A percentile compares a stretch with the other conserved stretches of the same genome.
These are phyloP conservation scores for Beta macrorhiza DNA, from an alignment of 179 eudicot genomes.

Conservation along the genomic window DNA sequence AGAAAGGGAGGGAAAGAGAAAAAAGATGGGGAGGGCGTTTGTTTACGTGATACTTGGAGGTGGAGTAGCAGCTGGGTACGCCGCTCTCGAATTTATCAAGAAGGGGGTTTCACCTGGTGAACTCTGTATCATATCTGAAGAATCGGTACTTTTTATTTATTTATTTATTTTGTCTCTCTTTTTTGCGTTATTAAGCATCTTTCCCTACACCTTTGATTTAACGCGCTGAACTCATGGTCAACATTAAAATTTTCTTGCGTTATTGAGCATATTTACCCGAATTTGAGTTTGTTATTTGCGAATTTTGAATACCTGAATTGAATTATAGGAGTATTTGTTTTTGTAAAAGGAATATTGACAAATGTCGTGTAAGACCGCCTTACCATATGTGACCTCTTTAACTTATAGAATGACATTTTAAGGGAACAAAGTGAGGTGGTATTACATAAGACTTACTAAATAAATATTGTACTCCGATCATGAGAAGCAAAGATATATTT, in stretches of 20 bases:
- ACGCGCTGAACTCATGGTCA: not conserved
- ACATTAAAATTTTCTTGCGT: not conserved
- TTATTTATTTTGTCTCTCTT: not conserved
- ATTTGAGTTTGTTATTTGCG: too few relatives aligned
- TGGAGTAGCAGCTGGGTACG: conserved; percentile 95
- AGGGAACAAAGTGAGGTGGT: too few relatives aligned
- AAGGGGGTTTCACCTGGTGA: conserved; percentile 73
- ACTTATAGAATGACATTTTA: too few relatives aligned
- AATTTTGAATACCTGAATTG: not conserved
- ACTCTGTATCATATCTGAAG: conserved; percentile 90
- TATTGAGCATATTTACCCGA: not conserved
- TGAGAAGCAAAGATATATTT: not conserved
- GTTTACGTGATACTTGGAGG: conserved; percentile 89
- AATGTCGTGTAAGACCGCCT: too few relatives aligned
- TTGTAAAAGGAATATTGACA: too few relatives aligned
- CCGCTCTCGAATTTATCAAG: conserved; percentile 75
- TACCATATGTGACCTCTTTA: too few relatives aligned
- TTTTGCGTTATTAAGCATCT: not conserved
- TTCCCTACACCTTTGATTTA: not conserved
- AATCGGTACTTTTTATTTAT: conserved; percentile 43
- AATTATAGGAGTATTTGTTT: not conserved
- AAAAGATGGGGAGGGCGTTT: conserved; percentile 76
- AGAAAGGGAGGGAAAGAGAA: not conserved
- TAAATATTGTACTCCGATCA: not conserved
- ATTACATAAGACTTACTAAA: not conserved